These are phyloP conservation scores for Mucor indicus DNA, from an alignment of 371 early-diverging fungal species.

Conservation along the genomic window DNA sequence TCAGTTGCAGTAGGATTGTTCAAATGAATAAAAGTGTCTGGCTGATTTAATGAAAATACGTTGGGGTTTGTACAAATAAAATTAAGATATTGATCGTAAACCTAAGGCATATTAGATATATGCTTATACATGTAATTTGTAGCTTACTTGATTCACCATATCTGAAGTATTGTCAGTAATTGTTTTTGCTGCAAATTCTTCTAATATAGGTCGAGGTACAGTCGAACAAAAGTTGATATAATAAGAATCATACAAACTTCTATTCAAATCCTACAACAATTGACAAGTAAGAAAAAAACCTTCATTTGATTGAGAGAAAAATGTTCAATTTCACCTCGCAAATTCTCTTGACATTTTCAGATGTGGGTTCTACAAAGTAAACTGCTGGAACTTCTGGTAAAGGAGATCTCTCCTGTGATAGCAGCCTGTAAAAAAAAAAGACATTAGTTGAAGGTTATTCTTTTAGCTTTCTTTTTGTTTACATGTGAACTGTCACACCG, in stretches of 20 bases:
- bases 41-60: slow-evolving; percentile 92
- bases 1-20: slow-evolving; percentile 83
- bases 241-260: slow-evolving; percentile 90
- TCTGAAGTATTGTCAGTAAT: slow-evolving; percentile 70
- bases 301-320: too few species aligned
- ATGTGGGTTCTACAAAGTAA: slow-evolving; percentile 94
- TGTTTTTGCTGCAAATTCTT: slow-evolving; percentile 86
- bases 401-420: slow-evolving; percentile 79
- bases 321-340: slow-evolving; percentile 73
- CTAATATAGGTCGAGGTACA: slow-evolving; percentile 87
- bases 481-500: slow-evolving; percentile 99
- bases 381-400: slow-evolving; percentile 97
- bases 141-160: slow-evolving; percentile 72
- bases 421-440: slow-evolving; percentile 42
- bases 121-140: not conserved
- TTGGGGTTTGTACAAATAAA: slow-evolving; percentile 91
- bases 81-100: slow-evolving; percentile 97
- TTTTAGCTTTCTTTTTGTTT: slow-evolving; percentile 11
- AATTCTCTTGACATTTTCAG: slow-evolving; percentile 79
- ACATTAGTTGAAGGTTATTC: not conserved
- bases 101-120: slow-evolving; percentile 22
- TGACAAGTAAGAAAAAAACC: not conserved
- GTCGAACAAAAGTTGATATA: slow-evolving; percentile 93
- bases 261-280: slow-evolving; percentile 82
- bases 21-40: slow-evolving; percentile 74